Percentiles rank a stretch among this genome's conserved stretches.
These are phyloP conservation scores for Xylaria bambusicola DNA, from an alignment of 495 filamentous ascomycete species.

Conservation along the genomic window DNA sequence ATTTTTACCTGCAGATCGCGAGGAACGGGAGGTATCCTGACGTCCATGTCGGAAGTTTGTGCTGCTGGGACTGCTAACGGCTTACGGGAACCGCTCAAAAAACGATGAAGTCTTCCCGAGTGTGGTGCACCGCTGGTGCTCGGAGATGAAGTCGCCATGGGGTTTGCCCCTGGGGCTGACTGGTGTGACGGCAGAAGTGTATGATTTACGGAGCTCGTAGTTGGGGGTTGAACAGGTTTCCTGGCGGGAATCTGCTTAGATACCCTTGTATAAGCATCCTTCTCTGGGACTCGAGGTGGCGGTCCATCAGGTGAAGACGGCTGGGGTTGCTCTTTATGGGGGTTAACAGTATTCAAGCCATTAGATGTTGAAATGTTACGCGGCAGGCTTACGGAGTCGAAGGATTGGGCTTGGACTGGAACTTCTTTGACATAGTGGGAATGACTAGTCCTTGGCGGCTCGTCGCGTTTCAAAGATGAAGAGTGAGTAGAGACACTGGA, in stretches of 20 bases:
- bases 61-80: conserved; percentile 33
- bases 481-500: conserved; percentile 54
- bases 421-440: neutral
- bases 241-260: neutral
- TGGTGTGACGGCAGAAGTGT: neutral
- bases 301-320: neutral
- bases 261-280: neutral
- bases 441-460: neutral
- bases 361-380: neutral
- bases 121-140: conserved; percentile 41
- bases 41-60: conserved; percentile 31
- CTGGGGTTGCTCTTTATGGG: neutral
- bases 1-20: conserved; percentile 38
- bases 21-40: conserved; percentile 35
- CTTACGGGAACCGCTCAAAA: conserved; percentile 40
- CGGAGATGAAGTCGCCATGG: conserved; percentile 4
- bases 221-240: neutral
- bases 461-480: conserved; percentile 31
- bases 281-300: conserved; percentile 1
- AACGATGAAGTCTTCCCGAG: conserved; percentile 40
- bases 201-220: neutral
- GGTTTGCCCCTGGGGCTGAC: neutral
- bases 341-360: neutral
- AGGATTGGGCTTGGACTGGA: neutral
- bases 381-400: neutral